Evolutionary conservation across 768 basidiomycete species (phyloP), one percentile per base, ranked within the genome.

Genomic region (Boletus vinaceobasis): DNA sequence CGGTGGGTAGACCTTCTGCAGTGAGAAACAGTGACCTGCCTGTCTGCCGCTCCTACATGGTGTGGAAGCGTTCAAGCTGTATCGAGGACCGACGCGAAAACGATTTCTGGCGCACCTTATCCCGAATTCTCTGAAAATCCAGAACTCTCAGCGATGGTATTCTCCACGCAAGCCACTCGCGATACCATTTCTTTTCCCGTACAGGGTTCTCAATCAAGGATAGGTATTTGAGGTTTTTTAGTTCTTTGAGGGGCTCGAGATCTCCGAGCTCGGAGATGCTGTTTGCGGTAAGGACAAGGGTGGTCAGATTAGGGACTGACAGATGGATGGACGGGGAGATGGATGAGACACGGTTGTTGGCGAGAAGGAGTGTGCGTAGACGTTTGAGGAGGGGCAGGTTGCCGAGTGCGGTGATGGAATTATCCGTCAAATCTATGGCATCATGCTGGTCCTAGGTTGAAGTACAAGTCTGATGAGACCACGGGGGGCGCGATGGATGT

Each of bases 101-200:
- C 42, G 50, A 67, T 65, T 71, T 71, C 74, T 71, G 73, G 76
- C 86, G 78, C 77, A 93, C 93, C 85, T 93, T 93, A 73, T 94
- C 92, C 71, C 88, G 86, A 66, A 96, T 90, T 75, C 93, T 85
- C 80, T 93, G 89, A 75, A 91, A 96, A 82, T 96, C 93, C 69
- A 96, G 79, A 75, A 93, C 89, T 81, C 93, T 86, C 68, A 96
- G 81, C 68, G 82, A 80, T 72, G 87, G 85, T 78, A 93, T 79
- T 76, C 86, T 84, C 84, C 85, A 93, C 64, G 90, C 85, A 78
- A 94, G 83, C 93, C 93, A 96, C 77, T 93, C 90, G 77, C 92
- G 89, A 78, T 95, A 96, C 85, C 88, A 91, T 83, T 93, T 91
- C 80, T 89, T 90, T 77, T 93, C 88, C 69, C 80, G 76, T 32